Conservation (phyloP, 176 grass and related monocot species). For the Carex scoparia region DNA sequence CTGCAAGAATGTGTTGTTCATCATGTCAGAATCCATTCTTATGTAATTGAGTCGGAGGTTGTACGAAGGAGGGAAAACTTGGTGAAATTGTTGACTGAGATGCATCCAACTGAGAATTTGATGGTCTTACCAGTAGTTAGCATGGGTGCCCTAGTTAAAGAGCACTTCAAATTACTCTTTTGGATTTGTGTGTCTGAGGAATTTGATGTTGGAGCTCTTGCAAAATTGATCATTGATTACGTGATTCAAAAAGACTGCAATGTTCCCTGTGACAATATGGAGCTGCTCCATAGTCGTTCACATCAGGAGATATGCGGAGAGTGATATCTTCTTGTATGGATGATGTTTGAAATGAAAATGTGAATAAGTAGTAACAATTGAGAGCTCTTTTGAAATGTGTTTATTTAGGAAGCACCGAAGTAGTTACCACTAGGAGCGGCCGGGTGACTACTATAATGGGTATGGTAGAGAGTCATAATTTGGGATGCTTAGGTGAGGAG, state of each 20-base stretch:
- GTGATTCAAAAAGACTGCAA: neutral
- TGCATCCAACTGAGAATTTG: neutral
- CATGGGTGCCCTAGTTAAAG: neutral
- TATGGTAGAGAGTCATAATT: neutral
- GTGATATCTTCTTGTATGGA: conserved; percentile 26
- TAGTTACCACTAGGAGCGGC: conserved; percentile 27
- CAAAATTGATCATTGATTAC: neutral
- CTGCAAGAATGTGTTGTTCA: neutral
- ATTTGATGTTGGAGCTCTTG: neutral
- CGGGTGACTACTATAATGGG: conserved; percentile 12
- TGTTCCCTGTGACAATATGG: neutral
- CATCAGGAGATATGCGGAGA: neutral
- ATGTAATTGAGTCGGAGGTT: neutral
- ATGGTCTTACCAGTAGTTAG: neutral
- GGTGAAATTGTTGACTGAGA: neutral
- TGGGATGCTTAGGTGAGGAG: neutral
- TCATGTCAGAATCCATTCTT: neutral
- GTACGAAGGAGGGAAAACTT: neutral
- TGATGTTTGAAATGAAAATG: conserved; percentile 32
- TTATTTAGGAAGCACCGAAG: conserved; percentile 20
- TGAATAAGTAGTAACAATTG: conserved; percentile 3
- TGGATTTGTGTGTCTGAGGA: conserved; percentile 20
- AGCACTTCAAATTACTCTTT: neutral
- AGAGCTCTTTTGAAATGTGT: neutral
- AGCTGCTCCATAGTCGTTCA: neutral